phyloP scores from a whole-genome alignment of 192 early-diverging fungal genomes.

The Haplosporangium gracile region DNA sequence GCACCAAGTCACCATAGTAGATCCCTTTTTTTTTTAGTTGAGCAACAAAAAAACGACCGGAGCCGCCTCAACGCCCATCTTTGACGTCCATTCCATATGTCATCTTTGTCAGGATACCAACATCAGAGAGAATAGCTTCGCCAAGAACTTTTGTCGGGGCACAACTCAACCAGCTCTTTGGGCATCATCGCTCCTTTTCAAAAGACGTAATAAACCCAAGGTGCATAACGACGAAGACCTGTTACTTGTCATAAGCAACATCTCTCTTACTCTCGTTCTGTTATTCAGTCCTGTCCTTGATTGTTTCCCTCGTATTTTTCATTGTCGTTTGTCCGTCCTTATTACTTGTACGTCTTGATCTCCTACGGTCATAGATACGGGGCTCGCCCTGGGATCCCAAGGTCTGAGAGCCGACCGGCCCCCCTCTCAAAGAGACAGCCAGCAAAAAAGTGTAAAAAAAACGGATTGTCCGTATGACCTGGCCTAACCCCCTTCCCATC shows the following conservation, averaged over 20 bases:
- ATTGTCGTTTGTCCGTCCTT: not conserved
- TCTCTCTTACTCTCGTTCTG: not conserved
- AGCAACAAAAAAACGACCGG: not conserved
- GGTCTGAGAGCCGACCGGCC: conserved; percentile 7
- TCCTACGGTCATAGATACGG: conserved; percentile 7
- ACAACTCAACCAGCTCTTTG: not conserved
- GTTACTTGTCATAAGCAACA: not conserved
- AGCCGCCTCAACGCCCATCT: not conserved
- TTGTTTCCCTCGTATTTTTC: conserved; percentile 22
- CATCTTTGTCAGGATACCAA: not conserved
- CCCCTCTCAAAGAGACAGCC: not conserved
- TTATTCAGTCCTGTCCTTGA: conserved; percentile 13
- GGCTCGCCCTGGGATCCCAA: too few species aligned
- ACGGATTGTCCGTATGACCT: conserved; percentile 12
- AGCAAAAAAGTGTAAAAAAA: conserved; percentile 7
- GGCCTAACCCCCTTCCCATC: conserved; percentile 4
- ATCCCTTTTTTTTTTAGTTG: not conserved
- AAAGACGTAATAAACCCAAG: not conserved
- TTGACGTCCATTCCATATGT: not conserved
- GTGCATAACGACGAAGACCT: not conserved
- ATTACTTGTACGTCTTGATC: not conserved
- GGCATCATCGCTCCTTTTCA: not conserved
- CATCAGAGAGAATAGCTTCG: not conserved
- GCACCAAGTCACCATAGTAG: not conserved
- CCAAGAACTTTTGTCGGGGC: not conserved